These are phyloP conservation scores for Talaromyces trachyspermus DNA, from an alignment of 495 filamentous ascomycete species.

Conservation along the genomic window DNA sequence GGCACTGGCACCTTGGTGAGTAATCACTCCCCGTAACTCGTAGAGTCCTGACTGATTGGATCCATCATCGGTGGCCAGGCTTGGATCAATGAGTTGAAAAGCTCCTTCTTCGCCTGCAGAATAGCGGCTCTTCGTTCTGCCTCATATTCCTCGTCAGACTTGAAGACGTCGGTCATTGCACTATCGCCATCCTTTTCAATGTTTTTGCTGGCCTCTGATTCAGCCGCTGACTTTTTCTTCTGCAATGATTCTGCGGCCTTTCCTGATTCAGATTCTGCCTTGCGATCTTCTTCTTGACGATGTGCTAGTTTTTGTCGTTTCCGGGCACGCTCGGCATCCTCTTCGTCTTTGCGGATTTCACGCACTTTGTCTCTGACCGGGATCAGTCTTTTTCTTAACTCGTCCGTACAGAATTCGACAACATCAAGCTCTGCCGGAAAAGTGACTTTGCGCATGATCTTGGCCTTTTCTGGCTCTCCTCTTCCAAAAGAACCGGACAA, in stretches of 20 bases:
- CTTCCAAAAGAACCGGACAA: slow-evolving; percentile 98
- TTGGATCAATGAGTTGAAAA: slow-evolving; percentile 65
- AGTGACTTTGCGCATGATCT: slow-evolving; percentile 98
- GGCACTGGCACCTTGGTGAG: slow-evolving; percentile 94
- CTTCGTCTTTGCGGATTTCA: slow-evolving; percentile 89
- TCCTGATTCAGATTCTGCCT: slow-evolving; percentile 31
- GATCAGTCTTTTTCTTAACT: slow-evolving; percentile 71
- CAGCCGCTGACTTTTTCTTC: slow-evolving; percentile 49
- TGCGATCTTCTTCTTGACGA: slow-evolving; percentile 49
- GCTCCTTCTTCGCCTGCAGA: slow-evolving; percentile 71
- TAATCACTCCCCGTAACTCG: slow-evolving; percentile 88
- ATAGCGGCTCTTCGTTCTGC: slow-evolving; percentile 70
- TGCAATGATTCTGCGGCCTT: slow-evolving; percentile 36
- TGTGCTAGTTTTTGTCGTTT: slow-evolving; percentile 79
- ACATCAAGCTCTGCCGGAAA: slow-evolving; percentile 91
- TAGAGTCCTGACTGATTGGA: slow-evolving; percentile 91
- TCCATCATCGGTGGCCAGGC: slow-evolving; percentile 65
- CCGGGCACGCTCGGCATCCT: slow-evolving; percentile 77
- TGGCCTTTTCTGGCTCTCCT: slow-evolving; percentile 94
- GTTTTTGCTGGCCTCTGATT: slow-evolving; percentile 38
- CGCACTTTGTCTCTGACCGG: slow-evolving; percentile 92
- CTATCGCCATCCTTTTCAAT: slow-evolving; percentile 56
- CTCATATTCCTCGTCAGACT: slow-evolving; percentile 89
- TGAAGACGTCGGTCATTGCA: slow-evolving; percentile 70
- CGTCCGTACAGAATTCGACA: slow-evolving; percentile 91